Conservation (phyloP, 1,284 basidiomycete genomes). For the Cutaneotrichosporon cutaneum region DNA sequence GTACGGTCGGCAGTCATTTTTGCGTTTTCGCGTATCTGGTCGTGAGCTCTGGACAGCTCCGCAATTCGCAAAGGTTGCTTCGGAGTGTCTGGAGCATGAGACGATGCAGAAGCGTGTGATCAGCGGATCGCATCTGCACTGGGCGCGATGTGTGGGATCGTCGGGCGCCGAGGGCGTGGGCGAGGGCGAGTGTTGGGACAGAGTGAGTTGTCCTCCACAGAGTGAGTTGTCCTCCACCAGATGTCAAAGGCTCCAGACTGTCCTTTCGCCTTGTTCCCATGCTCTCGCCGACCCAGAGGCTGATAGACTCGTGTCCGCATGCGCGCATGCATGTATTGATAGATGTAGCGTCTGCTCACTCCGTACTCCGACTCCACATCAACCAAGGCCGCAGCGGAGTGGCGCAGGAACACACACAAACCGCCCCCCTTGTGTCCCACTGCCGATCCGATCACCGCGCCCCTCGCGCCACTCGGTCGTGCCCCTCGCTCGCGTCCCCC, state of each 20-base stretch:
- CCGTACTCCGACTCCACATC: no score
- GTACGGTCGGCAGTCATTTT: slow-evolving; percentile 1
- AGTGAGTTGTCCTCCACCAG: no score
- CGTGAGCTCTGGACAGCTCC: background rate
- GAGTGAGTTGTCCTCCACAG: no score
- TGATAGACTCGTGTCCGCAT: no score
- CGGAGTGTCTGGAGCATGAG: no score
- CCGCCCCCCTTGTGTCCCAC: background rate
- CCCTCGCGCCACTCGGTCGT: background rate
- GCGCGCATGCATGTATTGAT: no score
- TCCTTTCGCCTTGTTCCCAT: no score
- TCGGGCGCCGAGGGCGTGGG: background rate
- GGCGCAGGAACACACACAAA: background rate
- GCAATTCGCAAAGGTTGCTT: background rate
- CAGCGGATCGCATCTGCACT: background rate
- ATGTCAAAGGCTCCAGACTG: no score
- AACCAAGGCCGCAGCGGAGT: no score
- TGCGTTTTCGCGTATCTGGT: background rate
- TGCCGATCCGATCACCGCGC: background rate
- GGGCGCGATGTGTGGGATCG: background rate
- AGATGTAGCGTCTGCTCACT: no score
- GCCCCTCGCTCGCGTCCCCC: background rate
- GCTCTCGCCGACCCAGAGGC: no score
- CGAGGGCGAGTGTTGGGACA: no score
- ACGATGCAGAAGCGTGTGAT: background rate